A percentile compares a stretch with the other conserved stretches of the same genome.
Evolutionary conservation across 192 early-diverging fungal genomes (phyloP).

Genomic region (Diversispora epigaea): DNA sequence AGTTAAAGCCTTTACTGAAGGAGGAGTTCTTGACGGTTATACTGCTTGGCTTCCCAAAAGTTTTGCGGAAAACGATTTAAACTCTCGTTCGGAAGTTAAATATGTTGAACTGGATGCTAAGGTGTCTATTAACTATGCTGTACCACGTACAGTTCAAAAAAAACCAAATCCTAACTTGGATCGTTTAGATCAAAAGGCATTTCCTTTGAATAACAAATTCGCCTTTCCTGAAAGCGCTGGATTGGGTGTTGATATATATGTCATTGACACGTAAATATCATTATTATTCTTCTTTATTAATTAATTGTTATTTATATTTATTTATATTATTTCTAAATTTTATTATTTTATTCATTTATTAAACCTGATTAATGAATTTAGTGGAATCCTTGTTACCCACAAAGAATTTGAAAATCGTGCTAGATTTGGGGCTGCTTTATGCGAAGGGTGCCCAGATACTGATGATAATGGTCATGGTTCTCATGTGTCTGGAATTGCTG

Average conservation of each 20-base stretch:
- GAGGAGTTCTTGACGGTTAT: too few species aligned
- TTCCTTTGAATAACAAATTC: conserved; percentile 54
- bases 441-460: conserved; percentile 52
- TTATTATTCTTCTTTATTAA: too few species aligned
- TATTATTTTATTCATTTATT: neutral
- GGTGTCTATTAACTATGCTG: neutral
- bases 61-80: too few species aligned
- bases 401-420: conserved; percentile 93
- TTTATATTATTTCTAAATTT: neutral
- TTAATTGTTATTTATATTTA: neutral
- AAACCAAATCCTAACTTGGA: neutral
- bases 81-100: neutral
- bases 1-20: too few species aligned
- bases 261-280: conserved; percentile 54
- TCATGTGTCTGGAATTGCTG: conserved; percentile 49
- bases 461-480: conserved; percentile 51
- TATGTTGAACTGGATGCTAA: neutral
- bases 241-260: conserved; percentile 38
- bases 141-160: neutral
- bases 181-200: conserved; percentile 21
- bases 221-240: conserved; percentile 56
- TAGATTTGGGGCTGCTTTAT: conserved; percentile 75
- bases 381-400: conserved; percentile 77
- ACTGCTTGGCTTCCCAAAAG: too few species aligned
- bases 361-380: neutral